Percentiles rank a stretch among this genome's conserved stretches.
Conservation (phyloP, 371 early-diverging fungal species). For the Mucor velutinosus region DNA sequence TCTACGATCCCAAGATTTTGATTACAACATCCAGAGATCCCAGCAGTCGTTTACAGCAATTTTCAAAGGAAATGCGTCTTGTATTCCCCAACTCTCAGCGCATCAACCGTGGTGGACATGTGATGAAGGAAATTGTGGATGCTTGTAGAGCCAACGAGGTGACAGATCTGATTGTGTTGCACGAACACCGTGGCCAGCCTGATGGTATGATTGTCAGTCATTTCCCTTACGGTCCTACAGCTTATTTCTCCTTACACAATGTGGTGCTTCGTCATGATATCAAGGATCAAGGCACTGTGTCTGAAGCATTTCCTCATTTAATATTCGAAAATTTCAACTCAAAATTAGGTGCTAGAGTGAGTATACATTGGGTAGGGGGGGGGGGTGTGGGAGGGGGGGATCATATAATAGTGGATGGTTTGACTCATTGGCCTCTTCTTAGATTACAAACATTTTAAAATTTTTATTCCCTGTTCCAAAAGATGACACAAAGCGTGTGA, state of each 20-base stretch:
- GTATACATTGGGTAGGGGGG: conserved; percentile 6
- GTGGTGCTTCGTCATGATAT: conserved; percentile 97
- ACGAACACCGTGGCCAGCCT: conserved; percentile 98
- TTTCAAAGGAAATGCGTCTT: conserved; percentile 97
- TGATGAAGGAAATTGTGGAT: conserved; percentile 94
- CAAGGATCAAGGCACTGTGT: conserved; percentile 93
- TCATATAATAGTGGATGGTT: not conserved
- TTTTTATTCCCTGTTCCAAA: conserved; percentile 97
- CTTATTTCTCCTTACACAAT: conserved; percentile 96
- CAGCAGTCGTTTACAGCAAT: conserved; percentile 90
- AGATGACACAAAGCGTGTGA: conserved; percentile 92
- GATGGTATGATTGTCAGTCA: conserved; percentile 96
- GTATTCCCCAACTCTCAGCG: conserved; percentile 97
- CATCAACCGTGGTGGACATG: conserved; percentile 97
- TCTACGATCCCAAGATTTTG: conserved; percentile 93
- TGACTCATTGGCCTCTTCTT: not conserved
- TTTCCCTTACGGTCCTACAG: conserved; percentile 98
- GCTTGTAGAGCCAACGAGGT: conserved; percentile 95
- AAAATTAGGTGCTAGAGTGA: conserved; percentile 84
- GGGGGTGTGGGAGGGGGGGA: too few relatives aligned
- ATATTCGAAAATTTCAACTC: conserved; percentile 94
- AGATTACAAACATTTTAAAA: conserved; percentile 88
- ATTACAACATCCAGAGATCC: conserved; percentile 99
- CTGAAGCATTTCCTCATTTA: conserved; percentile 94
- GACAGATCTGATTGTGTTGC: conserved; percentile 95